Percentiles rank a stretch among this genome's conserved stretches.
Evolutionary conservation across 75 land plant species (phyloP).

Genomic region (Cunninghamia lanceolata): DNA sequence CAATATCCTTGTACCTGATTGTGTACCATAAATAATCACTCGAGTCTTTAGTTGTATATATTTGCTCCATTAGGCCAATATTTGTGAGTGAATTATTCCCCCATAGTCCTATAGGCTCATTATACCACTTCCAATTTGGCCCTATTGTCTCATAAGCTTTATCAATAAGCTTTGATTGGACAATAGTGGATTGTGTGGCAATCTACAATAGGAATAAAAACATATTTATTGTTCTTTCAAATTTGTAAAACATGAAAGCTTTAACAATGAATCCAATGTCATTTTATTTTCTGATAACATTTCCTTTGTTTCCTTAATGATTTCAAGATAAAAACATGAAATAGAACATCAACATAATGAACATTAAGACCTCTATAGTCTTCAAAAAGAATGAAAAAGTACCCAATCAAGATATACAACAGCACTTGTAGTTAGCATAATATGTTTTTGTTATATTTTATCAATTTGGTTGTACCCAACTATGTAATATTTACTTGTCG

Average conservation of each 20-base stretch:
- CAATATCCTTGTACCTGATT: conserved; percentile 46
- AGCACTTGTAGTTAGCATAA: neutral
- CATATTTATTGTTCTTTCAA: too few species aligned
- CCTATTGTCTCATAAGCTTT: neutral
- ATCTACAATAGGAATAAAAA: neutral
- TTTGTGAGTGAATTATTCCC: conserved; percentile 37
- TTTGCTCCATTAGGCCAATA: conserved; percentile 66
- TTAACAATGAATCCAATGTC: neutral
- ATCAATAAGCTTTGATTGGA: neutral
- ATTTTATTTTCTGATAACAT: neutral
- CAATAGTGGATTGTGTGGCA: neutral
- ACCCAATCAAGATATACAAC: neutral
- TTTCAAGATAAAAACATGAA: neutral
- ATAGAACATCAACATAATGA: neutral
- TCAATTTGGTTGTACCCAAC: too few species aligned
- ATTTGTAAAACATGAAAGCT: neutral
- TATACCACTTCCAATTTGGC: conserved; percentile 36
- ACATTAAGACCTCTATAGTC: too few species aligned
- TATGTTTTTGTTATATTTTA: too few species aligned
- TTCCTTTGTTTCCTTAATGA: neutral
- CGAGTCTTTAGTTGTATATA: conserved; percentile 69
- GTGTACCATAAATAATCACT: conserved; percentile 84
- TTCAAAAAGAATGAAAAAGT: too few species aligned
- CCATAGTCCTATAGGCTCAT: conserved; percentile 81
- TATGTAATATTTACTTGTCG: too few species aligned